A percentile compares a stretch with the other conserved stretches of the same genome.
These are phyloP conservation scores for Pichia norvegensis DNA, from an alignment of 1,139 yeast species.

Conservation along the genomic window DNA sequence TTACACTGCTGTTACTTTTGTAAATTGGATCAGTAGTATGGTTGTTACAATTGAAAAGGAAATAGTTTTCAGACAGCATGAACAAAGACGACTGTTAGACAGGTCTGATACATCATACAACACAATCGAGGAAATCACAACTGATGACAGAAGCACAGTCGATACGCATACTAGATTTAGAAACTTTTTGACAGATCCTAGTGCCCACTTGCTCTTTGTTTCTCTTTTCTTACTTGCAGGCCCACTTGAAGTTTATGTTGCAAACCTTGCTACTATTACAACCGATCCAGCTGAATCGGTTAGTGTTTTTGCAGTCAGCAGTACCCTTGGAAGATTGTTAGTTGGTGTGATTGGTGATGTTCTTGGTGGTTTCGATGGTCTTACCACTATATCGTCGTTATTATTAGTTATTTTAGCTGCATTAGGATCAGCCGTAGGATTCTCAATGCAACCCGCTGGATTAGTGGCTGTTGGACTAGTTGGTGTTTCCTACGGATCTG, in stretches of 20 bases:
- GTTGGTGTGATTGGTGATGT: slow-evolving; percentile 65
- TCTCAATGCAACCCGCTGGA: not conserved
- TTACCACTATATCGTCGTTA: not conserved
- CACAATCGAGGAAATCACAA: not conserved
- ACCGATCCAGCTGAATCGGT: slow-evolving; percentile 24
- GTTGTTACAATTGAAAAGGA: slow-evolving; percentile 58
- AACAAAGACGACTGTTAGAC: not conserved
- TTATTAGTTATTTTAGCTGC: not conserved
- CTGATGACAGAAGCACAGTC: not conserved
- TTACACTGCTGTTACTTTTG: slow-evolving; percentile 47
- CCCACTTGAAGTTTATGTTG: slow-evolving; percentile 80
- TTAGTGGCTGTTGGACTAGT: slow-evolving; percentile 31
- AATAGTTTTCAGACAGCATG: slow-evolving; percentile 30
- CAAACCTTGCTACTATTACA: slow-evolving; percentile 67
- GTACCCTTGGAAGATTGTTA: slow-evolving; percentile 56
- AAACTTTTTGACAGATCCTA: slow-evolving; percentile 50
- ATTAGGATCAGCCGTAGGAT: not conserved
- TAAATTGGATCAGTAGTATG: slow-evolving; percentile 57
- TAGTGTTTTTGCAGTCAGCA: slow-evolving; percentile 45
- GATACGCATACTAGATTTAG: slow-evolving; percentile 30
- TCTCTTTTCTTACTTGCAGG: slow-evolving; percentile 70
- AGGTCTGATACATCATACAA: not conserved
- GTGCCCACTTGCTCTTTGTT: slow-evolving; percentile 56
- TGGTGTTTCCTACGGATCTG: slow-evolving; percentile 75
- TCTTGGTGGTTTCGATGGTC: slow-evolving; percentile 25